Base-by-base conservation (phyloP, 1,284 basidiomycete genomes). In the Naganishia cerealis region DNA sequence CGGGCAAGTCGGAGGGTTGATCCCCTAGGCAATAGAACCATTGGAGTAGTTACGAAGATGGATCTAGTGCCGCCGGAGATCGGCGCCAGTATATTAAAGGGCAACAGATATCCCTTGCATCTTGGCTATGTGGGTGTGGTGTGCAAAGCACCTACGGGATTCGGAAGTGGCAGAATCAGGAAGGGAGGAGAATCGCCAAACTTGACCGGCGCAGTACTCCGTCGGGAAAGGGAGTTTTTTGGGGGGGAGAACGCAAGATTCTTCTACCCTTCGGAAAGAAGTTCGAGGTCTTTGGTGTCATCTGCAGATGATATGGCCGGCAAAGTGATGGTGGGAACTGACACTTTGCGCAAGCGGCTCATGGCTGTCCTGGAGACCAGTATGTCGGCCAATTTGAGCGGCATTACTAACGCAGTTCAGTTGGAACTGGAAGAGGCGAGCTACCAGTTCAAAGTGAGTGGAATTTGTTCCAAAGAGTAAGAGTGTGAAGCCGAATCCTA, bases 41-140 rank as follows among this genome's bases (percentile, higher is more conserved):
- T 99, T 73, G 95, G 96, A 39, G 96, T 99, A 7, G 86, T 99
- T 55, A 99, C 96, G 53, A 99, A 99, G 85, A 96, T 99, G 94
- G 95, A 99, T 77, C 84, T 99, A 24, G 92, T 99, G 16, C 84
- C 89, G 38, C 87, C 94, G 0, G 88, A 91, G 68, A 85, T 88
- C 67, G 96, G 94, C 5, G 90, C 89, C 0, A 75, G 80, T 24
- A 94, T 99, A 70, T 82, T 99, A 5, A 83, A 87, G 26, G 94
- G 94, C 12, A 94, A 96, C 79, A 86, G 92, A 68, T 99, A 99
- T 77, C 95, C 96, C n/a, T 84, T 99, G 1, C 93, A 96, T 73
- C 85, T 99, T 0, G 96, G 96, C 9, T 99, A 99, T 75, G 89
- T 99, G 48, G 95, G 95, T 42, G 95, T 99, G n/a, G 91, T 99